Conservation (phyloP, 73 alveolate genomes). For the Paramecium bursaria region DNA sequence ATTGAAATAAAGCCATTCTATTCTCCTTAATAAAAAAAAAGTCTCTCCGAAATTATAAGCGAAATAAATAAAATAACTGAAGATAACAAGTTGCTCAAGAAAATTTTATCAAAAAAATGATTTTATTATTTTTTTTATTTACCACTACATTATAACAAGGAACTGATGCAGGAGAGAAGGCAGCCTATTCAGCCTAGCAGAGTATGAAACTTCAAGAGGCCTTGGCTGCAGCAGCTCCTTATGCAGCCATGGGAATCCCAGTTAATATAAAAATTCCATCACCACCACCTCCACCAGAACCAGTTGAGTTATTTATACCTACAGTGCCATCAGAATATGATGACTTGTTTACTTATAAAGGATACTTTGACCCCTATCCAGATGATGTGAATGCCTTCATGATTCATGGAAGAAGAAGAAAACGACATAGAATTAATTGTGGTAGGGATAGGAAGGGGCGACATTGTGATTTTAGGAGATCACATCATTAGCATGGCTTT, state of each 20-base stretch:
- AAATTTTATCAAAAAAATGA: too few species aligned
- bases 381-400: constrained; percentile 60
- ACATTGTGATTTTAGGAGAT: constrained; percentile 48
- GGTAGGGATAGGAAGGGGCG: constrained; percentile 64
- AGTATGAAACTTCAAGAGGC: background rate
- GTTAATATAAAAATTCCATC: constrained; percentile 24
- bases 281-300: constrained; percentile 54
- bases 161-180: background rate
- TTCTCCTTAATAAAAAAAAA: too few species aligned
- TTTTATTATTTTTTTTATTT: too few species aligned
- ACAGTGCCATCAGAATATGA: constrained; percentile 30
- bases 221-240: constrained; percentile 42
- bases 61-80: too few species aligned
- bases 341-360: constrained; percentile 48
- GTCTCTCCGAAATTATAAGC: too few species aligned
- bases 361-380: constrained; percentile 51
- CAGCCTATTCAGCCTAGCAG: constrained; percentile 18
- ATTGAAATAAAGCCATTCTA: too few species aligned
- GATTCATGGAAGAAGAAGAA: constrained; percentile 60
- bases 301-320: too few species aligned
- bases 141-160: too few species aligned
- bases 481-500: constrained; percentile 53
- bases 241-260: constrained; percentile 64
- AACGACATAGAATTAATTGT: constrained; percentile 59
- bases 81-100: too few species aligned